Evolutionary conservation across 1,139 yeast genomes (phyloP).

Genomic region (Magnusiomyces fungicola): DNA sequence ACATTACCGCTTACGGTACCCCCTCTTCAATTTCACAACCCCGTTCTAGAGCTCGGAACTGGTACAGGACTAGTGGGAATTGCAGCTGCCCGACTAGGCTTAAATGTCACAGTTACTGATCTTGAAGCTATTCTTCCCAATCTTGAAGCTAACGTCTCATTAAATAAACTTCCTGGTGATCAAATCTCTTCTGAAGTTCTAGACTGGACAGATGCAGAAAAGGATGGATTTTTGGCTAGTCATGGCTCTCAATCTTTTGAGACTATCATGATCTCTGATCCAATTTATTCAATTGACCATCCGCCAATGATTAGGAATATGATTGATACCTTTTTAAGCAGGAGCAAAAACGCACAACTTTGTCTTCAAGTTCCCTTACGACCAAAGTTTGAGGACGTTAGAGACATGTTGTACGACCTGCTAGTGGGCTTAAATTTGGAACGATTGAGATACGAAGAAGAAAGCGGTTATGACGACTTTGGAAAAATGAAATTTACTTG

Average conservation of each 20-base stretch:
- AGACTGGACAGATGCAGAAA: slow-evolving; percentile 66
- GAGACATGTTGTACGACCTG: slow-evolving; percentile 52
- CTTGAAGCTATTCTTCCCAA: slow-evolving; percentile 70
- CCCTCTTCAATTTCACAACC: slow-evolving; percentile 28
- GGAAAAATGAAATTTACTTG: slow-evolving; percentile 55
- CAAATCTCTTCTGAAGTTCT: slow-evolving; percentile 42
- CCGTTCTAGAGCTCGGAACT: slow-evolving; percentile 76
- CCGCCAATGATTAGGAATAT: slow-evolving; percentile 65
- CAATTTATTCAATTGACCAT: slow-evolving; percentile 76
- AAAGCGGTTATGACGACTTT: slow-evolving; percentile 78
- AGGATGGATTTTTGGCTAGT: slow-evolving; percentile 29
- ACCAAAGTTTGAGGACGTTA: slow-evolving; percentile 53
- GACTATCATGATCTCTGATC: slow-evolving; percentile 73
- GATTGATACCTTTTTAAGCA: slow-evolving; percentile 39
- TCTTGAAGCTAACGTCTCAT: slow-evolving; percentile 46
- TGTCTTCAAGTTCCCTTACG: slow-evolving; percentile 73
- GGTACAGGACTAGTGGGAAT: slow-evolving; percentile 94
- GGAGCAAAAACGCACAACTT: slow-evolving; percentile 31
- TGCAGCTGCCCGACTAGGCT: slow-evolving; percentile 44
- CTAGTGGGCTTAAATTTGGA: slow-evolving; percentile 31
- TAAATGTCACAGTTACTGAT: slow-evolving; percentile 60
- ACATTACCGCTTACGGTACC: background rate
- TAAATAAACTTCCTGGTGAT: slow-evolving; percentile 38
- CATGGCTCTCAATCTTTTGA: slow-evolving; percentile 35
- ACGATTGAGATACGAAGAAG: slow-evolving; percentile 32